Evolutionary conservation across 1,139 yeast species (phyloP).

Genomic region (Pichia kudriavzevii): DNA sequence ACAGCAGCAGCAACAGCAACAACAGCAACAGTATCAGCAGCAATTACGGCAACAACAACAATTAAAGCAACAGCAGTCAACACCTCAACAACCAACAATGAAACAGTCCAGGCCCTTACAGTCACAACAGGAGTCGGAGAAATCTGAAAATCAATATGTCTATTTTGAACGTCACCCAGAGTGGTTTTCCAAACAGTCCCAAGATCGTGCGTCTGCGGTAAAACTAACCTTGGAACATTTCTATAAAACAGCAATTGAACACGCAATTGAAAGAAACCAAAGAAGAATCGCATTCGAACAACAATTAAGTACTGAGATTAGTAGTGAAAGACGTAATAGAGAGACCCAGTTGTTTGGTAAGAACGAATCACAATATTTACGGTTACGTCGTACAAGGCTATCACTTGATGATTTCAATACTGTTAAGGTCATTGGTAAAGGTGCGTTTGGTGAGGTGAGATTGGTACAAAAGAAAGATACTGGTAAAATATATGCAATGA

Average conservation of each 20-base stretch:
- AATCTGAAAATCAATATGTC: conserved; percentile 37
- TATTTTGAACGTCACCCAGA: conserved; percentile 86
- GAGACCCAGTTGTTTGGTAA: conserved; percentile 64
- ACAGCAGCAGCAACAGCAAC: conserved; percentile 21
- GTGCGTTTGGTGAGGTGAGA: conserved; percentile 82
- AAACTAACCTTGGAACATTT: conserved; percentile 65
- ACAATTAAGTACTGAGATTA: conserved; percentile 53
- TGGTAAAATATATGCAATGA: conserved; percentile 82
- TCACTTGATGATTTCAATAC: conserved; percentile 70
- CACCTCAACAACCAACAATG: conserved; percentile 9
- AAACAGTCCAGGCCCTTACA: conserved; percentile 14
- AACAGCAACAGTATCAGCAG: conserved; percentile 17
- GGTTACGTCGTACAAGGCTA: conserved; percentile 68
- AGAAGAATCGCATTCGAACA: conserved; percentile 69
- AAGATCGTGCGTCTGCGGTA: conserved; percentile 68
- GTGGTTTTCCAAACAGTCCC: conserved; percentile 53
- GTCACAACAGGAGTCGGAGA: conserved; percentile 11
- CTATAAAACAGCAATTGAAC: conserved; percentile 69
- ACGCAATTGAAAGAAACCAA: conserved; percentile 76
- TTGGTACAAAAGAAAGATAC: conserved; percentile 77
- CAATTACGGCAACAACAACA: conserved; percentile 9
- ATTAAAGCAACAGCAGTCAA: conserved; percentile 19
- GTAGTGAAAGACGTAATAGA: conserved; percentile 68
- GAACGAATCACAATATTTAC: conserved; percentile 69
- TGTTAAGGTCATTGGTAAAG: conserved; percentile 78